Evolutionary conservation across 176 grass and related monocot genomes (phyloP), one percentile per base, ranked within the genome.

Genomic region (Avena insularis): DNA sequence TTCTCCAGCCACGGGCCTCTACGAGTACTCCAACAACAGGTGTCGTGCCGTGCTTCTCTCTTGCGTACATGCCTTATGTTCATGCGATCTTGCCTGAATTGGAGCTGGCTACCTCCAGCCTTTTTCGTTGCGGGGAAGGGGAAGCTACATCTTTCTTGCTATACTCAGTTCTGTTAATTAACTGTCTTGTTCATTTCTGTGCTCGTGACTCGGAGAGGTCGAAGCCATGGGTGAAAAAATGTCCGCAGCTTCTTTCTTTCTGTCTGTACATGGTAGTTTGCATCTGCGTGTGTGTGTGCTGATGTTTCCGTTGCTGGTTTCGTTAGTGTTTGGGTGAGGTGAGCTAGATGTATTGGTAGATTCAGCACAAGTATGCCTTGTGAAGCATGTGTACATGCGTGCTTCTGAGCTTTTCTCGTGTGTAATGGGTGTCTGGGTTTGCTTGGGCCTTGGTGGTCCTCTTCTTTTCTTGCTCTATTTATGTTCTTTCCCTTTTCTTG

Each of bases 21-120:
- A 91, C 65, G 92, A 94, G 87, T 94, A 94, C 72, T 86, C 92
- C 90, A 94, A 90, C 87, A 91, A 71, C 92, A 94, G 92, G 87
- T 94, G 0, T 0, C 25, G 40, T 43, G 40, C 0, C 40, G 27
- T 4, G 31, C 31, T 53, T 6, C 8, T 35, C 48, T 50, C 45
- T 13, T 19, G 38, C 79, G 19, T 72, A 17, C 58, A 62, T 64
- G 51, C 10, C 17, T 48, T 33, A 27, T 77, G 69, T 71, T 63
- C 65, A 65, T 33, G 17, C 36, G 60, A 68, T 71, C 13, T 27
- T 76, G 40, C 74, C 66, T 75, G 27, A 75, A 85, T 88, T 68
- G 59, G 58, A 77, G 84, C 81, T 50, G 81, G 59, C 40, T 8
- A 43, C 40, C 40, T 43, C 40, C 6, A 43, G 6, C 60, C 58